Base-by-base conservation (phyloP, 768 basidiomycete species). In the Amanita pallidorosea region DNA sequence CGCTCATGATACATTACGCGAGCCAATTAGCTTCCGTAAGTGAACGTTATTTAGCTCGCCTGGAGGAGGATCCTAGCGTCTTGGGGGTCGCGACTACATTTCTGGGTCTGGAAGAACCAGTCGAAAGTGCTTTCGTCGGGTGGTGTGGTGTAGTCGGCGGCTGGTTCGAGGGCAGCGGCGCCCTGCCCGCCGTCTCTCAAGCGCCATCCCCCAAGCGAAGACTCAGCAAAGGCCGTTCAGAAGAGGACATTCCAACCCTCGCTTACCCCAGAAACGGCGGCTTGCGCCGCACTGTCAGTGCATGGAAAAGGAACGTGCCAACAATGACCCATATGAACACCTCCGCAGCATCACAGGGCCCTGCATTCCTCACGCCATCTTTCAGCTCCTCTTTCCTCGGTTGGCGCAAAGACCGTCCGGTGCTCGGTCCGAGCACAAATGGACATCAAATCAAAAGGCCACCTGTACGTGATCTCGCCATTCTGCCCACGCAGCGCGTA, bases 61-160 rank as follows among this genome's bases (percentile, higher is more conserved):
- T 82, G 59, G 70, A 77, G 31, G 58, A 58, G 27, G 81, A 85
- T 49, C 83, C 83, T 12, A 82, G 80, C 40, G 79, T 79, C 2
- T 75, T 73, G 69, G 83, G 83, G 7, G 76, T 85, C 27, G 75
- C 80, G 9, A 68, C 71, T 5, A 77, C 83, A 6, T 81, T 85
- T 55, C 64, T 84, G 22, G 63, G 70, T 0, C 68, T 66, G 44
- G 73, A 80, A 57, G 70, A 74, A 23, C 66, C 68, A n/a, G 60
- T 85, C 18, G 77, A 81, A 55, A 60, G 61, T 11, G 74, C 80
- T 1, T 75, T 83, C 54, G 71, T 81, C 43, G 67, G 70, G 1
- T 86, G 83, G 81, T 81, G 76, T 50, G 67, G 70, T 33, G 67
- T 76, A 33, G 77, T 79, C 3, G 81, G 78, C 58, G 54, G 58